Base-by-base conservation (phyloP, 345 rosid species). In the Populus tremula region DNA sequence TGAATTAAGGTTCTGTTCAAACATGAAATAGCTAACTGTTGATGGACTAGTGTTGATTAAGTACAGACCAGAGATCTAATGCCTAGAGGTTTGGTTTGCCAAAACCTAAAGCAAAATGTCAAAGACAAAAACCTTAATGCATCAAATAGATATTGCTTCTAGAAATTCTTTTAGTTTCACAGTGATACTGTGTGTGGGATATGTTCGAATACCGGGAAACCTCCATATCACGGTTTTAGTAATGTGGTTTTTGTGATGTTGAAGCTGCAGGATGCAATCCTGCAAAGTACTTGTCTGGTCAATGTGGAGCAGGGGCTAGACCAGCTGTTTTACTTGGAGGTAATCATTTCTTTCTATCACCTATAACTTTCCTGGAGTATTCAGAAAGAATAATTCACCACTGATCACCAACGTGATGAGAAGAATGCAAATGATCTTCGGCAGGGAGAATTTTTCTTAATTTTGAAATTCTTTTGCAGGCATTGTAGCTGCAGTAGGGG, bases 221-320 rank as follows among this genome's bases (percentile, higher is more conserved):
- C 50, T 33, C 29, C 14, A 18, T 67, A 21, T 70, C 38, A 64
- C 72, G 13, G 29, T 23, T 10, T 14, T 25, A 65, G 56, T 47
- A 12, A 1, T 56, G 5, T 43, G 13, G 31, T 45, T 35, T 56
- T 62, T 61, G 45, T 25, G 23, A 7, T 56, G 39, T 56, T 9
- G 74, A 70, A 78, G 89, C 62, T 64, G 78, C 83, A 43, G 76
- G 50, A 29, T 91, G 96, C 85, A 87, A 76, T 61, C 75, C 75
- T 27, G 68, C 76, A 21, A 85, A 75, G 67, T 89, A 68, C 75
- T 62, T 86, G 63, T 76, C 89, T 9, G 96, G 93, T 50, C 56
- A 77, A 20, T 91, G 92, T 62, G 90, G 92, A 78, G 90, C 89
- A 76, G 53, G 77, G 3, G 75, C 77, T 8, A 81, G 84, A 79